Conservation (phyloP, 495 filamentous ascomycete species). For the Sabuloglossum arenarium region DNA sequence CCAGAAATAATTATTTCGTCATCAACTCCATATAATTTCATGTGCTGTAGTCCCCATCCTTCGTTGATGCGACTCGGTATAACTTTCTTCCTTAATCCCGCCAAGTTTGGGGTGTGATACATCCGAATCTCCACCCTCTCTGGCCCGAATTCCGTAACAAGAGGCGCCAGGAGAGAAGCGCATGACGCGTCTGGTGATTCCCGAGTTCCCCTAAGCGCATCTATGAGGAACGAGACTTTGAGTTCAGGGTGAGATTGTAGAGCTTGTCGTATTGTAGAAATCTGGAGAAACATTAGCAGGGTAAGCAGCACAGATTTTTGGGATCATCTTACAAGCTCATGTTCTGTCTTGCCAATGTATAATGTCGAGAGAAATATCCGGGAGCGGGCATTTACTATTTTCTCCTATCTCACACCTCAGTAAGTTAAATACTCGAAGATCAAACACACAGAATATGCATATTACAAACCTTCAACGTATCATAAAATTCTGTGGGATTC, state of each 20-base stretch:
- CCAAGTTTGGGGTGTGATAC: constrained; percentile 95
- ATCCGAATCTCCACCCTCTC: constrained; percentile 84
- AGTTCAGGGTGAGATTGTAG: constrained; percentile 54
- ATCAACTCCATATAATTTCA: constrained; percentile 96
- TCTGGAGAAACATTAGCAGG: constrained; percentile 22
- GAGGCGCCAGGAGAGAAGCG: constrained; percentile 68
- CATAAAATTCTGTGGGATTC: constrained; percentile 69
- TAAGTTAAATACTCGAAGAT: constrained; percentile 2
- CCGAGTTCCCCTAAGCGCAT: constrained; percentile 76
- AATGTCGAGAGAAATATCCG: constrained; percentile 84
- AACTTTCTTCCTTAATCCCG: constrained; percentile 59
- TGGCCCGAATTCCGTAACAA: constrained; percentile 63
- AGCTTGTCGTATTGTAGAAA: constrained; percentile 55
- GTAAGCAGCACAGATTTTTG: background rate
- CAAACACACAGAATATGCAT: background rate
- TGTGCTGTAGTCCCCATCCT: constrained; percentile 95
- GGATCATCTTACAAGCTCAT: constrained; percentile 43
- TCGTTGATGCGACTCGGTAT: constrained; percentile 87
- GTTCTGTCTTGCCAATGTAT: constrained; percentile 87
- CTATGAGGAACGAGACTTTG: constrained; percentile 78
- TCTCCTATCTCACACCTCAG: constrained; percentile 26
- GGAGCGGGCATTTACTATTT: constrained; percentile 56
- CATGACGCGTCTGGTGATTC: constrained; percentile 76
- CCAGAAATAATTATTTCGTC: constrained; percentile 92
- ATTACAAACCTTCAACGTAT: constrained; percentile 52